Conservation (phyloP, 352 stramenopile species). For the Pythium utonaiense region DNA sequence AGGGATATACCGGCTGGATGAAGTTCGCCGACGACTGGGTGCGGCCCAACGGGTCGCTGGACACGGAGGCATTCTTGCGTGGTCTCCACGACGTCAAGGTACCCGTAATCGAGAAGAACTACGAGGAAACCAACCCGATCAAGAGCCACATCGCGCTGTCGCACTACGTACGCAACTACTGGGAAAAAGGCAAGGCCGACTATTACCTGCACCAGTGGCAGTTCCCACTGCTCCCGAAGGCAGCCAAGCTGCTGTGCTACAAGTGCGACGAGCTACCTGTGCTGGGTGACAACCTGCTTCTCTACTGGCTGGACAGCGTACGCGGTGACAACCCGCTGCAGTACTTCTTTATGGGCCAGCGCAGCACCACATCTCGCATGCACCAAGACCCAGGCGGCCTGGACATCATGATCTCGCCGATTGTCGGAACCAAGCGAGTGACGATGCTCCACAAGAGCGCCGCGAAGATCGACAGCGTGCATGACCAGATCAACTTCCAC, state of each 20-base stretch:
- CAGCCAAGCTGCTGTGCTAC: constrained; percentile 74
- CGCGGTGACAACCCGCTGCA: constrained; percentile 89
- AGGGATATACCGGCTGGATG: constrained; percentile 59
- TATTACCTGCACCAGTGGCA: constrained; percentile 96
- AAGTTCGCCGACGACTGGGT: constrained; percentile 68
- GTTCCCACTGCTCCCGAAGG: constrained; percentile 84
- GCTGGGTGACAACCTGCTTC: constrained; percentile 89
- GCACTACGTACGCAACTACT: constrained; percentile 82
- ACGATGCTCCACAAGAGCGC: constrained; percentile 70
- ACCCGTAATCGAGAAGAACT: constrained; percentile 73
- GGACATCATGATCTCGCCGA: constrained; percentile 92
- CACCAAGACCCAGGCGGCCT: constrained; percentile 90
- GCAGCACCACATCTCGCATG: constrained; percentile 86
- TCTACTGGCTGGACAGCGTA: constrained; percentile 89
- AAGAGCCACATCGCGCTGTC: constrained; percentile 65
- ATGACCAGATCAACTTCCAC: constrained; percentile 79
- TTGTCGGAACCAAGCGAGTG: constrained; percentile 81
- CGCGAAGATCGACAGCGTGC: constrained; percentile 82
- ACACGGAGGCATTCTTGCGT: constrained; percentile 54
- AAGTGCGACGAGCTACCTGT: constrained; percentile 87
- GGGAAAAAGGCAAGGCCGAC: constrained; percentile 68
- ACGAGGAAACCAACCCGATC: constrained; percentile 73
- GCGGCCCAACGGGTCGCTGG: constrained; percentile 45
- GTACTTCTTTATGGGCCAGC: constrained; percentile 94
- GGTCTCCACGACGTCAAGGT: constrained; percentile 80